A percentile compares a stretch with the other conserved stretches of the same genome.
These are phyloP conservation scores for Arthrobotrys megalospora DNA, from an alignment of 2,329 filamentous ascomycete genomes.

Conservation along the genomic window DNA sequence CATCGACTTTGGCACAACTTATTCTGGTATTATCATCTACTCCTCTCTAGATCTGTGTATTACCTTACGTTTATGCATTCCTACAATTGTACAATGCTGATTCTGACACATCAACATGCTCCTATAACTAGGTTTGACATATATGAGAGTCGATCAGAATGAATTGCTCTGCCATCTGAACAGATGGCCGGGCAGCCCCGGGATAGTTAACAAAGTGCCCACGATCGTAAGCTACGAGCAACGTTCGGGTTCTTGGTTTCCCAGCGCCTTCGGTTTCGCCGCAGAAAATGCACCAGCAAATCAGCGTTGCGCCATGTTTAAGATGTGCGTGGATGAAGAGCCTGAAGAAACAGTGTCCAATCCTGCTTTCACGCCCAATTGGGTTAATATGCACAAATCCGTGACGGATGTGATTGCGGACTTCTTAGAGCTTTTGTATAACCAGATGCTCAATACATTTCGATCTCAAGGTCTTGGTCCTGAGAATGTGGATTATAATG, in stretches of 20 bases:
- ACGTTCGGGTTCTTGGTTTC: not conserved
- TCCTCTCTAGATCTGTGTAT: not conserved
- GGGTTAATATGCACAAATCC: constrained; percentile 6
- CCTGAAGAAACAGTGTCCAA: constrained; percentile 8
- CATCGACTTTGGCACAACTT: constrained; percentile 26
- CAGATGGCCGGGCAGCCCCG: constrained; percentile 9
- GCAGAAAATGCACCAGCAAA: constrained; percentile 17
- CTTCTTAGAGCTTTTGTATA: constrained; percentile 12
- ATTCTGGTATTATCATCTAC: constrained; percentile 14
- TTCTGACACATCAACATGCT: not conserved
- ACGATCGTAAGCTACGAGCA: constrained; percentile 25
- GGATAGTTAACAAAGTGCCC: constrained; percentile 17
- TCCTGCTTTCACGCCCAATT: constrained; percentile 5
- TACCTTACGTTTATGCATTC: not conserved
- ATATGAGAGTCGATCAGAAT: constrained; percentile 26
- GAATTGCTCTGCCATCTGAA: constrained; percentile 29
- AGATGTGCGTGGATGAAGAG: constrained; percentile 23
- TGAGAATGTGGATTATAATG: constrained; percentile 9
- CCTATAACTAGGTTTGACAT: not conserved
- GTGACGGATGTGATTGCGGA: not conserved
- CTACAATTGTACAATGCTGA: not conserved
- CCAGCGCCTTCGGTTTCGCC: constrained; percentile 21
- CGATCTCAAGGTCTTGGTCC: constrained; percentile 11
- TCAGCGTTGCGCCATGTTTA: constrained; percentile 24
- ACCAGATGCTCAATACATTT: constrained; percentile 20